phyloP scores from a whole-genome alignment of 2,329 filamentous ascomycete species.

The Hymenoscyphus occultus region DNA sequence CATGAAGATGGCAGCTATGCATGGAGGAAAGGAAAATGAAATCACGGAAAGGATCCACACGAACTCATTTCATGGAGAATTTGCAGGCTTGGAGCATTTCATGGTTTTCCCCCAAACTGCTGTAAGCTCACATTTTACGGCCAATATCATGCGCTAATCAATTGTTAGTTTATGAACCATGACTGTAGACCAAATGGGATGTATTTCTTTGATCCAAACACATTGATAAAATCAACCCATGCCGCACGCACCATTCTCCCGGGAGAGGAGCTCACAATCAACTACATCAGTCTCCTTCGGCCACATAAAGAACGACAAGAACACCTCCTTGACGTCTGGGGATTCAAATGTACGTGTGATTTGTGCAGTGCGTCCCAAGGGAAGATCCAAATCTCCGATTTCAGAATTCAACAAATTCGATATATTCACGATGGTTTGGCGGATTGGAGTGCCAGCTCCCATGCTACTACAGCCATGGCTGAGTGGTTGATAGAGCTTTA shows the following conservation, averaged over 20 bases:
- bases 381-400: neutral
- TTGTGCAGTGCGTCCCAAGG: neutral
- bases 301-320: neutral
- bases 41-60: neutral
- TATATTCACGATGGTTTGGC: neutral
- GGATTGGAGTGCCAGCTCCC: neutral
- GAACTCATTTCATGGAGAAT: neutral
- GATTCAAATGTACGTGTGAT: neutral
- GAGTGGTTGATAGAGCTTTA: neutral
- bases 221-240: neutral
- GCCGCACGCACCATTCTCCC: neutral
- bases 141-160: neutral
- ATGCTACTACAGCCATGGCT: neutral
- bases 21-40: neutral
- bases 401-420: neutral
- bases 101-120: neutral
- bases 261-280: neutral
- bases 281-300: constrained; percentile 1
- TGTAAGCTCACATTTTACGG: neutral
- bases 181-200: constrained; percentile 2
- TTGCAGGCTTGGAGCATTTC: neutral
- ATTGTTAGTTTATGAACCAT: neutral
- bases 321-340: neutral
- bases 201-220: neutral
- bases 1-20: neutral